Conservation (phyloP, 2,329 filamentous ascomycete genomes). For the Aspergillus sp. region DNA sequence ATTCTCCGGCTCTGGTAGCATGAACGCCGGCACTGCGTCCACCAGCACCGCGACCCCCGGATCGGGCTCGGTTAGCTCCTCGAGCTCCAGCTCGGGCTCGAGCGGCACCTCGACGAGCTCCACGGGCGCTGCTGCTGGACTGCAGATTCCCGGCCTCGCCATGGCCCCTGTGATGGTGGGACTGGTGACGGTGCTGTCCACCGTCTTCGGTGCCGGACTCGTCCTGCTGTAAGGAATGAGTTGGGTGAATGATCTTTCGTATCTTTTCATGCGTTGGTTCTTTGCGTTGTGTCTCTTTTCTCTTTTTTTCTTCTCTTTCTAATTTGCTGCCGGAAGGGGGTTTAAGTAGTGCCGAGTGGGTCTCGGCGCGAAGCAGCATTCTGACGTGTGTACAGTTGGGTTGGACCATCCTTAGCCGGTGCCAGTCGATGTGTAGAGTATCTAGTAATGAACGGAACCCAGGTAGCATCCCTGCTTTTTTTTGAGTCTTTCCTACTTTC, state of each 20-base stretch:
- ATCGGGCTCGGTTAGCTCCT: slow-evolving; percentile 44
- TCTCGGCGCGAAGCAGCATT: not conserved
- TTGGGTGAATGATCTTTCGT: no score
- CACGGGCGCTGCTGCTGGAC: slow-evolving; percentile 47
- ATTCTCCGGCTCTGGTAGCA: slow-evolving; percentile 57
- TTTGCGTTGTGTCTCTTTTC: slow-evolving; percentile 12
- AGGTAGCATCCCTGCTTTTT: not conserved
- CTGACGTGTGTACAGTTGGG: slow-evolving; percentile 18
- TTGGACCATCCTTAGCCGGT: slow-evolving; percentile 13
- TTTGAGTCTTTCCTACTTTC: no score
- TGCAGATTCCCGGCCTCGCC: slow-evolving; percentile 49
- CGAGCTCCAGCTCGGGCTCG: slow-evolving; percentile 15
- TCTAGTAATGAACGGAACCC: not conserved
- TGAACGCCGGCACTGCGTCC: slow-evolving; percentile 55
- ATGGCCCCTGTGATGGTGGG: slow-evolving; percentile 55
- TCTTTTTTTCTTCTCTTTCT: slow-evolving; percentile 18
- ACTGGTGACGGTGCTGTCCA: slow-evolving; percentile 54
- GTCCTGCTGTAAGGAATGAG: slow-evolving; percentile 32
- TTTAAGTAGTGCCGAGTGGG: not conserved
- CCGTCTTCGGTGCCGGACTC: slow-evolving; percentile 54
- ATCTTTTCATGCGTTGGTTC: not conserved
- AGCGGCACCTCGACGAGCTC: slow-evolving; percentile 30
- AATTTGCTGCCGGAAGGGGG: not conserved
- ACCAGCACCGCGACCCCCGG: slow-evolving; percentile 53
- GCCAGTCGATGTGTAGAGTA: slow-evolving; percentile 6